Base-by-base conservation (phyloP, 2,329 filamentous ascomycete species). In the Onygenales sp. region DNA sequence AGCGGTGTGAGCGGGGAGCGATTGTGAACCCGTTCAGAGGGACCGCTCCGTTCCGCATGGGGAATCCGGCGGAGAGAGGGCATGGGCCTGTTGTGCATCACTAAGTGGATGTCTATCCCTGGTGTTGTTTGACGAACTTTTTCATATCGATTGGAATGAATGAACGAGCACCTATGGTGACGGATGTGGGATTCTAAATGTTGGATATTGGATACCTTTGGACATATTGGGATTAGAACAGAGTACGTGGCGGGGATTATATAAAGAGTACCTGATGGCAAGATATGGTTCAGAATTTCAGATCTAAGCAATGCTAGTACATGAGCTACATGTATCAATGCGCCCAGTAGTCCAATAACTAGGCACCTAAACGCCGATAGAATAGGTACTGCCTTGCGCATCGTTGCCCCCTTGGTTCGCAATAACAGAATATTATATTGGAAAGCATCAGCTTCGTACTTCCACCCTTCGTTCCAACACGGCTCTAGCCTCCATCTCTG, bases 381-480 rank as follows among this genome's bases (percentile, higher is more conserved):
- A 27, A 27, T 27, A 27, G 21, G 21, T 27, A 27, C 21, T 27
- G 21, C 21, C 21, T 27, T 3, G 21, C 5, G 21, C 21, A 27
- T 27, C 5, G 21, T 27, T 27, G 21, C 21, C 21, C 21, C 21
- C 21, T 27, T 27, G 21, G 21, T 27, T 27, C 21, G 21, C 21
- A 27, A 27, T 27, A 27, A 27, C 21, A 27, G 21, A 27, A 10
- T 11, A 3, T 13, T 47, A 44, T 43, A 32, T 11, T 6, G 11
- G 5, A 43, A 46, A 46, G 39, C n/a, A 17, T 56, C 59, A 72
- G 45, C 58, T 68, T 17, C 68, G 66, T 41, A 76, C 62, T 58
- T 78, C 75, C 9, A 73, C 70, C 50, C 75, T 66, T 32, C 68
- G 68, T 57, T 75, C 72, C 47, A 78, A 61, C 7, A 77, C 64